Evolutionary conservation across 1,284 basidiomycete species (phyloP).

Genomic region (Tilletia walkeri): DNA sequence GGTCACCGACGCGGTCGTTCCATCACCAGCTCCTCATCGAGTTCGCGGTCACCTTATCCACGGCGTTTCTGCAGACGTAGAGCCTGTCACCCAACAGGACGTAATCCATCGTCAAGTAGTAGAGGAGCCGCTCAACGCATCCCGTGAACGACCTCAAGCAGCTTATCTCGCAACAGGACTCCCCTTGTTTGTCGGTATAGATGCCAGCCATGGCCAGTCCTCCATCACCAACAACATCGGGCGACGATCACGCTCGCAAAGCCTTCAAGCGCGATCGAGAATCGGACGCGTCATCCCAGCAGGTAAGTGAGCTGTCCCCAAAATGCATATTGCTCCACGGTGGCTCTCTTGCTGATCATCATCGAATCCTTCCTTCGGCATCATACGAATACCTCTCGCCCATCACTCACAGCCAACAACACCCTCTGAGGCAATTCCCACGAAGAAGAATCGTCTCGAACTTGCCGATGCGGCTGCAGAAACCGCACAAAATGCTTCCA

Average conservation of each 20-base stretch:
- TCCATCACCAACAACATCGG: not conserved
- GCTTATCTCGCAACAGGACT: not conserved
- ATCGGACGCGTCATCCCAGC: not conserved
- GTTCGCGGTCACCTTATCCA: too few species aligned
- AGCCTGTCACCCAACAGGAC: too few species aligned
- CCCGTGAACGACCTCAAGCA: not conserved
- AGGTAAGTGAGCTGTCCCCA: not conserved
- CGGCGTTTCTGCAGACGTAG: too few species aligned
- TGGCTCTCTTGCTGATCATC: not conserved
- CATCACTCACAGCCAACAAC: conserved; percentile 12
- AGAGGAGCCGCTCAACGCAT: not conserved
- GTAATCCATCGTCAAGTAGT: not conserved
- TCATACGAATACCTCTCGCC: not conserved
- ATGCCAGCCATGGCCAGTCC: not conserved
- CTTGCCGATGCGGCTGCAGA: conserved; percentile 16
- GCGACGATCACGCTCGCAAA: conserved; percentile 8
- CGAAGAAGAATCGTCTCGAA: conserved; percentile 46
- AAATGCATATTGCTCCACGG: not conserved
- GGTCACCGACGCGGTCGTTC: too few species aligned
- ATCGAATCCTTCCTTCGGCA: too few species aligned
- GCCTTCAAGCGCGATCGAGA: conserved; percentile 15
- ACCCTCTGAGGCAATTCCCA: conserved; percentile 31
- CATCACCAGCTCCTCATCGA: too few species aligned
- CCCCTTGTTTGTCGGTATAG: not conserved
- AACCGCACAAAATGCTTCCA: too few species aligned